phyloP scores from a whole-genome alignment of 2,329 filamentous ascomycete genomes.

The Blastomyces parvus region DNA sequence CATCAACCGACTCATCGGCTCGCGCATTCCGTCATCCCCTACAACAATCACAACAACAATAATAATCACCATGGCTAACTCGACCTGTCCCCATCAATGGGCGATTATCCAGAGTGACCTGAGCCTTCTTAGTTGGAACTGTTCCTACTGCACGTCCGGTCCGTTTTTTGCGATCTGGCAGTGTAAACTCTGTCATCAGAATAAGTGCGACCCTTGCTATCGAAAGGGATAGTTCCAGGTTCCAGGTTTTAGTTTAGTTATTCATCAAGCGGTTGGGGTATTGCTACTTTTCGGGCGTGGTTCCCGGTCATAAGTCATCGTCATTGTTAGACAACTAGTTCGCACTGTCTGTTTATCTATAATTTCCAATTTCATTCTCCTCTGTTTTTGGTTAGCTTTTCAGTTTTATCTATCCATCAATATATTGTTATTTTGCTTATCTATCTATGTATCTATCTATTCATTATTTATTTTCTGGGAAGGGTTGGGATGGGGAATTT shows the following conservation, averaged over 20 bases:
- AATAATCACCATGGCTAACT: not conserved
- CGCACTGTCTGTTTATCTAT: too few species aligned
- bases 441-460: too few species aligned
- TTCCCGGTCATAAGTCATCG: not conserved
- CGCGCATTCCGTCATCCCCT: not conserved
- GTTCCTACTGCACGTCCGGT: constrained; percentile 33
- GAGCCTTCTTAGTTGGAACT: constrained; percentile 28
- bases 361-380: too few species aligned
- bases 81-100: constrained; percentile 23
- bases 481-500: too few species aligned
- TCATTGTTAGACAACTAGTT: too few species aligned
- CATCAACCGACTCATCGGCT: not conserved
- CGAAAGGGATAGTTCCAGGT: constrained; percentile 10
- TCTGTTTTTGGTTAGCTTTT: too few species aligned
- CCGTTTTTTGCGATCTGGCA: constrained; percentile 36
- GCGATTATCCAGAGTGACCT: constrained; percentile 26
- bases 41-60: not conserved
- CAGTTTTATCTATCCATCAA: too few species aligned
- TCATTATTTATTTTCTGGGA: too few species aligned
- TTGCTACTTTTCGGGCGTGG: not conserved
- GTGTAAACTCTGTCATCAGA: constrained; percentile 34
- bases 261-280: not conserved
- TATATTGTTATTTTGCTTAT: too few species aligned
- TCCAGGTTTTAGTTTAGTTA: not conserved
- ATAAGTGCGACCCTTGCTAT: constrained; percentile 33